Base-by-base conservation (phyloP, 768 basidiomycete genomes). In the Lactifluus pinguis region DNA sequence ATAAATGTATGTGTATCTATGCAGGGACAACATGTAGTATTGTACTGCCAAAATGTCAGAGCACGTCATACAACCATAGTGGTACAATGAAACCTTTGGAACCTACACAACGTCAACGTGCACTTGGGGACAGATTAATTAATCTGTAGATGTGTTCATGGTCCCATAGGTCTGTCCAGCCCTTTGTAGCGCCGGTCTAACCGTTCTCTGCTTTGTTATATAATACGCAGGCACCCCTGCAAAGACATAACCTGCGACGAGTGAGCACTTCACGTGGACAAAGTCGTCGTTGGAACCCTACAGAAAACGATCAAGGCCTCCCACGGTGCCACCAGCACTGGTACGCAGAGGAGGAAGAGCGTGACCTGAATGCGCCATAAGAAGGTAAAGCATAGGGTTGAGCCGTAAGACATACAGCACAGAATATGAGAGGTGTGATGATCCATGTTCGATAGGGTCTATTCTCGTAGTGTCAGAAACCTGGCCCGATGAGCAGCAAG, bases 381-480 rank as follows among this genome's bases (percentile, higher is more conserved):
- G 19, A 21, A 32, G 9, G 14, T 7, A 32, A 17, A 4, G 15
- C 17, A 38, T n/a, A 10, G 19, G 14, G 11, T 21, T 6, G n/a
- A n/a, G 29, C 32, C 4, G 2, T 14, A 19, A 17, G 30, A 50
- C 57, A 17, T 51, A 58, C 57, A 21, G 30, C 57, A 38, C 57
- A 51, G 41, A 58, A 58, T 50, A 51, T 51, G 30, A 58, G n/a
- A 19, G 57, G 57, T 17, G 57, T 58, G 14, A 34, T 44, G 6
- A 58, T 58, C 57, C 57, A 58, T 25, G 57, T 58, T 48, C 49
- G 38, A 51, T 58, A 58, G 15, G 57, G 57, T n/a, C 57, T 58
- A 42, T 21, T 30, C 1, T 30, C 39, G 10, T 17, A 25, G 10
- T 6, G 49, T 58, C 6, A 58, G 34, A 1, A 15, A 29, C n/a